phyloP scores from a whole-genome alignment of 129 eudicot genomes.

The Flaveria brownii region DNA sequence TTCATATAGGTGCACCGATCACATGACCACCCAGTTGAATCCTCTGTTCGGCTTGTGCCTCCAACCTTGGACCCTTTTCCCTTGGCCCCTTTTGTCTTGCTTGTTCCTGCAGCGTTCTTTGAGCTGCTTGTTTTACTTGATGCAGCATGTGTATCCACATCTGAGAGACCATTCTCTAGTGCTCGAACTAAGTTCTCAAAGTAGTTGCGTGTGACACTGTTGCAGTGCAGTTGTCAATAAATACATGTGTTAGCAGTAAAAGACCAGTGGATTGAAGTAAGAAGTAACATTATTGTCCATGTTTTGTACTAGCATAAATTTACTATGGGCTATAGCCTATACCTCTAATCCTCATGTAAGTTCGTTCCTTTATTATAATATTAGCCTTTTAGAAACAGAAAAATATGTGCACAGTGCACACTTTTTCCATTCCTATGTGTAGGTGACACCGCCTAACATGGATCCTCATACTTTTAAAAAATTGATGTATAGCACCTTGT shows the following conservation, averaged over 20 bases:
- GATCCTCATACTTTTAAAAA: neutral
- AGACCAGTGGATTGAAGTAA: neutral
- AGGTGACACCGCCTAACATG: too few relatives aligned
- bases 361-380: neutral
- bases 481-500: neutral
- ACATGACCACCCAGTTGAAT: constrained; percentile 51
- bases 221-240: constrained; percentile 17
- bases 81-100: constrained; percentile 50
- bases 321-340: neutral
- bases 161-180: constrained; percentile 63
- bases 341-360: neutral
- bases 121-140: constrained; percentile 46
- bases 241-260: neutral
- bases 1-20: constrained; percentile 58
- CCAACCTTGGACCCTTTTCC: constrained; percentile 48
- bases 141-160: constrained; percentile 50
- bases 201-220: constrained; percentile 69
- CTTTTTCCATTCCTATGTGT: too few relatives aligned
- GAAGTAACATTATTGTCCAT: neutral
- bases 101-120: constrained; percentile 45
- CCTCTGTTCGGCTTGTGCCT: constrained; percentile 43
- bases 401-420: too few relatives aligned
- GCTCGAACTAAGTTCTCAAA: constrained; percentile 78
- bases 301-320: neutral
- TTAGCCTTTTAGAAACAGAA: neutral